Percentiles rank a stretch among this genome's conserved stretches.
Conservation (phyloP, 2,329 filamentous ascomycete species). For the Rosellinia necatrix region DNA sequence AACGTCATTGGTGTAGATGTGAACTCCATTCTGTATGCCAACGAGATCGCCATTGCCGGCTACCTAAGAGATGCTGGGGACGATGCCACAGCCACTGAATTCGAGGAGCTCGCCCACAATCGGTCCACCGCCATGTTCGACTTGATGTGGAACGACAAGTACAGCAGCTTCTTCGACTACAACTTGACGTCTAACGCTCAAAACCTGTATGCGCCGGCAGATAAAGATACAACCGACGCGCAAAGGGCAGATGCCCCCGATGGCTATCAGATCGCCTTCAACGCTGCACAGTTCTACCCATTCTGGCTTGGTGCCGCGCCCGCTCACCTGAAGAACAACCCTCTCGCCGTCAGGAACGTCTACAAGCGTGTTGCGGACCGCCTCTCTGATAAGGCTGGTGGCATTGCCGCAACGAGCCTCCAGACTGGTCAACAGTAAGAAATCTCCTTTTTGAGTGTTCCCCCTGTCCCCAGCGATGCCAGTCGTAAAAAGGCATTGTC, state of each 20-base stretch:
- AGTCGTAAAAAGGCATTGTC: neutral
- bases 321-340: conserved; percentile 59
- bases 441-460: neutral
- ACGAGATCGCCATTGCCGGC: conserved; percentile 62
- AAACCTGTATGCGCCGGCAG: conserved; percentile 57
- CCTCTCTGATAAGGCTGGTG: conserved; percentile 58
- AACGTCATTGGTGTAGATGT: conserved; percentile 67
- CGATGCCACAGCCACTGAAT: conserved; percentile 52
- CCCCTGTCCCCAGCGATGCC: neutral
- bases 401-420: conserved; percentile 66
- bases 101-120: conserved; percentile 53
- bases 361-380: conserved; percentile 59
- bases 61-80: conserved; percentile 60
- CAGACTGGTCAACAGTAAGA: conserved; percentile 54
- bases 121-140: conserved; percentile 66
- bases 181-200: conserved; percentile 64
- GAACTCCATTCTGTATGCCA: conserved; percentile 70
- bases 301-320: conserved; percentile 72
- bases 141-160: conserved; percentile 67
- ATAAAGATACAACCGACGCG: conserved; percentile 49
- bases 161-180: conserved; percentile 70
- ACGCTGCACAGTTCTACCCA: conserved; percentile 66
- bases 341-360: conserved; percentile 58
- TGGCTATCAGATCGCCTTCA: conserved; percentile 62
- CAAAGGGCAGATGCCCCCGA: conserved; percentile 53